These are phyloP conservation scores for Peronospora belbahrii DNA, from an alignment of 352 stramenopile genomes.

Conservation along the genomic window DNA sequence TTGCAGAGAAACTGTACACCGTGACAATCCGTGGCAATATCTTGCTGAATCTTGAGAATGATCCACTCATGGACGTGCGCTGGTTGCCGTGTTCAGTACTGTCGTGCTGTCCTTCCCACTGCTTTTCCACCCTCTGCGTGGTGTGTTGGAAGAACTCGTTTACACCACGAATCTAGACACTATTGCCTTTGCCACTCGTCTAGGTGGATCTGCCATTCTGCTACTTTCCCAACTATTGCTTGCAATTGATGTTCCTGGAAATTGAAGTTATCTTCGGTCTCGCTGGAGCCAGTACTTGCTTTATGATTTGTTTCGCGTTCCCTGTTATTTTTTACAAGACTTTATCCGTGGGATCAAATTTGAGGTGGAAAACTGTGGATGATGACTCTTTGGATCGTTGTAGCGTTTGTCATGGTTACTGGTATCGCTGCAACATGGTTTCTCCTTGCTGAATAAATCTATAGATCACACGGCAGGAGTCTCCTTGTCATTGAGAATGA, in stretches of 20 bases:
- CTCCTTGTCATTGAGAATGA: conserved; percentile 5
- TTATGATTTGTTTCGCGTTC: conserved; percentile 74
- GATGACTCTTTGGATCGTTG: conserved; percentile 28
- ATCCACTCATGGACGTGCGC: conserved; percentile 56
- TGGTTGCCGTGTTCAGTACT: conserved; percentile 62
- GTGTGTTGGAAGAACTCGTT: conserved; percentile 51
- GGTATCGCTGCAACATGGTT: conserved; percentile 25
- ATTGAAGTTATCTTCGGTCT: conserved; percentile 66
- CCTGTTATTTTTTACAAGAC: conserved; percentile 46
- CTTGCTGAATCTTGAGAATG: conserved; percentile 71
- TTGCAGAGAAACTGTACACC: conserved; percentile 48
- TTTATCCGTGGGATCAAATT: conserved; percentile 48
- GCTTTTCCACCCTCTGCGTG: conserved; percentile 62
- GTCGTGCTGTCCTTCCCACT: conserved; percentile 70
- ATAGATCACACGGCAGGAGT: conserved; percentile 4
- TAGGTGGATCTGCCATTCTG: conserved; percentile 44
- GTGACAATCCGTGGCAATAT: conserved; percentile 54
- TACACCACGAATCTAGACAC: conserved; percentile 39
- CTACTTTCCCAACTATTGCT: conserved; percentile 49
- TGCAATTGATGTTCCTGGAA: conserved; percentile 47
- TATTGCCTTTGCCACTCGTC: conserved; percentile 39
- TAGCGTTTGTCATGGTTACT: conserved; percentile 31
- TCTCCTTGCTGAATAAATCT: conserved; percentile 12
- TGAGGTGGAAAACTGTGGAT: conserved; percentile 30
- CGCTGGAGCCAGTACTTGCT: conserved; percentile 54